Base-by-base conservation (phyloP, 495 filamentous ascomycete species). In the Aspergillus heteromorphus region DNA sequence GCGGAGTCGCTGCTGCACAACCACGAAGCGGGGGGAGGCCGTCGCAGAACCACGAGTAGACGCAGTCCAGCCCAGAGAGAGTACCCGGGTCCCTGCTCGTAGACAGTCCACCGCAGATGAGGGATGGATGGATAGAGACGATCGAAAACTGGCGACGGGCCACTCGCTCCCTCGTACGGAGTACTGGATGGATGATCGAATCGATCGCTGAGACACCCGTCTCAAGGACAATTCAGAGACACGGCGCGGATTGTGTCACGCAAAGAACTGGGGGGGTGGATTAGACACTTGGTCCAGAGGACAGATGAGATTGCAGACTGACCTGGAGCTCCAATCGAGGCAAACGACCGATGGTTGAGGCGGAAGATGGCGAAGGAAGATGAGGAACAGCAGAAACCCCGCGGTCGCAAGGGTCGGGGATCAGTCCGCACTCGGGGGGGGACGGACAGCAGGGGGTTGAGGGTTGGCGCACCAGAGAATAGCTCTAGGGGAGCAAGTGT, bases 381-480 rank as follows among this genome's bases (percentile, higher is more conserved):
- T 10, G 31, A 45, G 52, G 20, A 29, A 51, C 23, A 40, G 29
- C 29, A 38, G 40, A 47, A 47, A 38, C 48, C 48, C 48, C 54
- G 41, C 54, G 48, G 42, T 56, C 54, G 48, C 40, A 54, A 54
- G 31, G 43, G 25, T 38, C 52, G 34, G n/a, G n/a, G 47, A 20
- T 9, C 16, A 49, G 14, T 17, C 27, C 30, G 21, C 6, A 21
- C 13, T 10, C 17, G 20, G 23, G 36, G 34, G 27, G 8, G 18
- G n/a, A 14, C 16, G 16, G 20, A 18, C 19, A 21, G 19, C 19
- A 45, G 42, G 34, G 13, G n/a, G n/a, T n/a, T n/a, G n/a, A n/a
- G n/a, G n/a, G n/a, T n/a, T 7, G 23, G 23, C 23, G 23, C 23
- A 27, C 23, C 40, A 21, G 5, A 14, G 20, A 31, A 8, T 4